Conservation (phyloP, 2,329 filamentous ascomycete species). For the Scleromitrula shiraiana region DNA sequence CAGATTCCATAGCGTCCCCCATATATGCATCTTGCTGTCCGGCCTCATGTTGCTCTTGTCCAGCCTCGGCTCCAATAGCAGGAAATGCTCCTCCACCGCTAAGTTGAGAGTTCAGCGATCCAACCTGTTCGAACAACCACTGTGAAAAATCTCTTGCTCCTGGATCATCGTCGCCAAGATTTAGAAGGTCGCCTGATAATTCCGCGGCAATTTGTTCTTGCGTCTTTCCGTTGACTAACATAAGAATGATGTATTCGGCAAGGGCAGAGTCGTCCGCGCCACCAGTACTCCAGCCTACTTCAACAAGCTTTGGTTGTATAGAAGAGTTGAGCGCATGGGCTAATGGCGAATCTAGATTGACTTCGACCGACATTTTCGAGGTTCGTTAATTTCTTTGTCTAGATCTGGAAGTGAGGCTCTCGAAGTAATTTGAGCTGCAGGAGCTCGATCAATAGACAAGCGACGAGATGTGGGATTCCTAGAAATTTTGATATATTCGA, state of each 20-base stretch:
- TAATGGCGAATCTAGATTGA: conserved; percentile 70
- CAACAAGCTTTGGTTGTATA: conserved; percentile 84
- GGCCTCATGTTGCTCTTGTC: conserved; percentile 50
- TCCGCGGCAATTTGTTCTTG: conserved; percentile 84
- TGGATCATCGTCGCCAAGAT: conserved; percentile 73
- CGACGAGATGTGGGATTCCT: conserved; percentile 3
- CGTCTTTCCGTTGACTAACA: conserved; percentile 93
- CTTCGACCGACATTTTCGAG: conserved; percentile 65
- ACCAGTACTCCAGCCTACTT: conserved; percentile 84
- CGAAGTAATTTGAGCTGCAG: not conserved
- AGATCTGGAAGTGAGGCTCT: conserved; percentile 7
- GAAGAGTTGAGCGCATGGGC: conserved; percentile 74
- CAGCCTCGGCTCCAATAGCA: conserved; percentile 10
- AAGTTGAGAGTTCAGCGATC: conserved; percentile 54
- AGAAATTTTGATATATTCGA: not conserved
- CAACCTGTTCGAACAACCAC: conserved; percentile 91
- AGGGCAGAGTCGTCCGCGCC: conserved; percentile 70
- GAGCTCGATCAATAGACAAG: conserved; percentile 20
- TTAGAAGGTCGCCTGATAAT: conserved; percentile 78
- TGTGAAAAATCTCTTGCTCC: conserved; percentile 74
- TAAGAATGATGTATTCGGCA: conserved; percentile 92
- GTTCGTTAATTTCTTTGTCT: conserved; percentile 10
- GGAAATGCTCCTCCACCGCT: conserved; percentile 36
- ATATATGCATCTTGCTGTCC: conserved; percentile 63
- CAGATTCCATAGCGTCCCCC: conserved; percentile 44